Evolutionary conservation across 2,329 filamentous ascomycete genomes (phyloP).

Genomic region (Clathrospora elynae): DNA sequence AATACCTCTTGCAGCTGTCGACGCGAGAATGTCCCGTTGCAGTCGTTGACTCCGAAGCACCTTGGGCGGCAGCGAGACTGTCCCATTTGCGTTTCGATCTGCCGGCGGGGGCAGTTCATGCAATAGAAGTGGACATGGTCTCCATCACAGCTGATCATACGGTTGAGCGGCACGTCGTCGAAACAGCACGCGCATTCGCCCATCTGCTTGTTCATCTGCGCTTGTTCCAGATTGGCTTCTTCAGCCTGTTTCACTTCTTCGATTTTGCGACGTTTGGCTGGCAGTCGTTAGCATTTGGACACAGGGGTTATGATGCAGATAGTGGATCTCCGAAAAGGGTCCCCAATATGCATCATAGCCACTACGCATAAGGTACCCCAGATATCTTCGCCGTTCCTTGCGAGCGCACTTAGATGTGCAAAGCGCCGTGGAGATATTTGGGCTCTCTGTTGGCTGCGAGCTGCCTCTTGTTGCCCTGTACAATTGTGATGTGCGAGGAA

Average conservation of each 20-base stretch:
- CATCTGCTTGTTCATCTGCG: constrained; percentile 52
- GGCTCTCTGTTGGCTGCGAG: no score
- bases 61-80: constrained; percentile 68
- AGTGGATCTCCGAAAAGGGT: no score
- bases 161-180: constrained; percentile 66
- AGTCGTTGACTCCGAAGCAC: constrained; percentile 69
- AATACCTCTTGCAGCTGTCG: constrained; percentile 63
- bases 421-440: no score
- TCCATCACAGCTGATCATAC: constrained; percentile 70
- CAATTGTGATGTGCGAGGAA: no score
- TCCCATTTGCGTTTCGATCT: constrained; percentile 72
- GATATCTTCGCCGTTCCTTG: no score
- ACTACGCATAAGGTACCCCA: no score
- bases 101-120: constrained; percentile 65
- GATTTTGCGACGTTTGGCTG: constrained; percentile 37
- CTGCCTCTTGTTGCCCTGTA: no score
- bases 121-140: constrained; percentile 70
- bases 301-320: not conserved
- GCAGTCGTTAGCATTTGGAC: constrained; percentile 7
- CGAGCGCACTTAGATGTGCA: no score
- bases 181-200: constrained; percentile 76
- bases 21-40: constrained; percentile 64
- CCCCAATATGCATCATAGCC: no score
- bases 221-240: constrained; percentile 42
- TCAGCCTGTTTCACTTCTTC: constrained; percentile 36